Percentiles rank a stretch among this genome's conserved stretches.
These are phyloP conservation scores for Brasenia schreberi DNA, from an alignment of 164 flowering plant species.

Conservation along the genomic window DNA sequence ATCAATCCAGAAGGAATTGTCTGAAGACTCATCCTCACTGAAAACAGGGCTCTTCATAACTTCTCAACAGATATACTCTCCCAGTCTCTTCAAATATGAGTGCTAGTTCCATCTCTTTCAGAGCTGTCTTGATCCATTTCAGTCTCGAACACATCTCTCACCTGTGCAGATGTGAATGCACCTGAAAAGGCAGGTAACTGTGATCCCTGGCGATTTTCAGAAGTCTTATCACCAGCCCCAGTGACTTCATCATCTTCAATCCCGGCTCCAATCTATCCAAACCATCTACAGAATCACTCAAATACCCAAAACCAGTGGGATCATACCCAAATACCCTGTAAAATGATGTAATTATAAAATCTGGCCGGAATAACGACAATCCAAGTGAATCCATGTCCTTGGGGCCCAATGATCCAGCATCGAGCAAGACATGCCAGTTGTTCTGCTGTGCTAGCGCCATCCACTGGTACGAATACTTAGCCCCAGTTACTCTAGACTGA, in stretches of 20 bases:
- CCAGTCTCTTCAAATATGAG: conserved; percentile 48
- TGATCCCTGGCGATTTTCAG: conserved; percentile 28
- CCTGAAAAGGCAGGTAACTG: conserved; percentile 71
- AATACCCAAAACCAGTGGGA: conserved; percentile 80
- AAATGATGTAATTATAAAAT: conserved; percentile 74
- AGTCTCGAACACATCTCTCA: conserved; percentile 56
- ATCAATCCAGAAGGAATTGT: conserved; percentile 57
- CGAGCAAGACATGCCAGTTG: conserved; percentile 88
- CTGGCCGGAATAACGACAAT: conserved; percentile 73
- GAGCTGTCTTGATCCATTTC: conserved; percentile 64
- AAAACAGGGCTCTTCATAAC: conserved; percentile 63
- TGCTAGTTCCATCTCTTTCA: conserved; percentile 60
- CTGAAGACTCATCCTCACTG: conserved; percentile 60
- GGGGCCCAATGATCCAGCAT: conserved; percentile 79
- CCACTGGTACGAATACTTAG: conserved; percentile 78
- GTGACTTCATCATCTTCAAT: conserved; percentile 21
- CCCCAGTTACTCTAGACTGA: conserved; percentile 78
- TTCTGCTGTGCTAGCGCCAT: conserved; percentile 83
- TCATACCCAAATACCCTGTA: conserved; percentile 75
- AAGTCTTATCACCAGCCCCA: conserved; percentile 18
- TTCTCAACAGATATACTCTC: conserved; percentile 59
- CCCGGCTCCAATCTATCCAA: conserved; percentile 31
- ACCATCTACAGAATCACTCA: conserved; percentile 52
- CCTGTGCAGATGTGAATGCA: conserved; percentile 47
- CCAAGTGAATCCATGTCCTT: conserved; percentile 96